Base-by-base conservation (phyloP, 129 eudicot species). In the Arctium minus region DNA sequence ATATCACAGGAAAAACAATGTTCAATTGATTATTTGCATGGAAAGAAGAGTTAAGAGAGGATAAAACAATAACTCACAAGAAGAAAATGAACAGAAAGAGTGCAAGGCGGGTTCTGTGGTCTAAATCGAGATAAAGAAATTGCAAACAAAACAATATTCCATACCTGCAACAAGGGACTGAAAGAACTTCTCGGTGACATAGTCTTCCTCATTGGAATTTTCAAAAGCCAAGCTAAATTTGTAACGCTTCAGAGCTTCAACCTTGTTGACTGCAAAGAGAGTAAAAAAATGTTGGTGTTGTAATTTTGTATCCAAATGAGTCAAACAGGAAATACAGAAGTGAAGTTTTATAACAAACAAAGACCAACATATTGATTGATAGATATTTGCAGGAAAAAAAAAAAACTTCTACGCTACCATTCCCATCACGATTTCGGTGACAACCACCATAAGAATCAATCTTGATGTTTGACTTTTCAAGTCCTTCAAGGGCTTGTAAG, bases 121-220 rank as follows among this genome's bases (percentile, higher is more conserved):
- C 70, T 6, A 36, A n/a, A 32, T 70, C 38, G 40, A 65, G 30
- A 39, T 9, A 36, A 8, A 72, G 56, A 36, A 56, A 29, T 72
- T 64, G 30, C 10, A 77, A 88, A 81, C 18, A 36, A 11, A 64
- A 76, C 30, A 17, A 64, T 53, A 22, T 7, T 37, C 10, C 4
- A 30, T 91, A 95, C 99, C 99, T 77, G 99, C 97, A 72, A 95
- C 99, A 82, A 95, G 99, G 80, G 99, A 95, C 88, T 95, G 99
- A 86, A 95, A 95, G 80, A 88, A 95, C 64, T 95, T 95, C 75
- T 95, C 99, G 4, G 99, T 93, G 38, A 95, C 99, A 80, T 95
- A 95, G 73, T 95, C 99, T 90, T 95, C 99, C 89, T 93, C 99
- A 71, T 93, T 90, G 48, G 99, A 95, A 81, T 95, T 95, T 80